phyloP scores from a whole-genome alignment of 768 basidiomycete species.

The Calocybe cyanea region DNA sequence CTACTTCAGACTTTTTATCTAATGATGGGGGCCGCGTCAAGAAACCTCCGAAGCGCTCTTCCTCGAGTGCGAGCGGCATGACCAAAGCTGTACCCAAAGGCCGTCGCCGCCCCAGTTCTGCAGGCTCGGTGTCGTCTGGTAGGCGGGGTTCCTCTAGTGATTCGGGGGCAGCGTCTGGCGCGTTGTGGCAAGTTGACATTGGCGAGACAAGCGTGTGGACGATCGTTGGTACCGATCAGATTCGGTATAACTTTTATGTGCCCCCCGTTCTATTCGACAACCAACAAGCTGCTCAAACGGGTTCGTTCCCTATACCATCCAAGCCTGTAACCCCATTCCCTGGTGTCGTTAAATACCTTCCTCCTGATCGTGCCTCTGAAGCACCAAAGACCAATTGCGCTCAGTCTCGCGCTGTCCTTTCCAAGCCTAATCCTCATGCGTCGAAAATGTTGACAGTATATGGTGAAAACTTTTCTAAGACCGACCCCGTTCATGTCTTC shows the following conservation, averaged over 20 bases:
- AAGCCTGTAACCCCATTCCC: constrained; percentile 87
- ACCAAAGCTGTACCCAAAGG: constrained; percentile 50
- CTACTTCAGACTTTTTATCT: constrained; percentile 61
- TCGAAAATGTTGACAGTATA: constrained; percentile 83
- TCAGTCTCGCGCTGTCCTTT: constrained; percentile 60
- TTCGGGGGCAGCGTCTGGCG: constrained; percentile 67
- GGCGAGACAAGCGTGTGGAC: constrained; percentile 95
- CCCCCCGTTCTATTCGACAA: constrained; percentile 82
- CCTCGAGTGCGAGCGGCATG: constrained; percentile 65
- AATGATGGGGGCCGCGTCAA: constrained; percentile 85
- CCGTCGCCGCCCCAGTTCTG: constrained; percentile 74
- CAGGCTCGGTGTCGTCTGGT: constrained; percentile 64
- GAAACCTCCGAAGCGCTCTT: constrained; percentile 64
- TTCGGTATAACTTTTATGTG: constrained; percentile 91
- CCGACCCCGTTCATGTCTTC: constrained; percentile 78
- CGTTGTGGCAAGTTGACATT: constrained; percentile 86
- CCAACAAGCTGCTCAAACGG: constrained; percentile 65
- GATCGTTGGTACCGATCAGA: constrained; percentile 89
- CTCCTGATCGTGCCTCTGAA: constrained; percentile 83
- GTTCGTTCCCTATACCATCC: constrained; percentile 74
- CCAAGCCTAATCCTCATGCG: constrained; percentile 75
- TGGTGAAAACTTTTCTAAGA: constrained; percentile 85
- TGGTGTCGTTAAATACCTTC: constrained; percentile 85
- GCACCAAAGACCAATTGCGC: constrained; percentile 71
- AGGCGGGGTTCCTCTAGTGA: constrained; percentile 68